Base-by-base conservation (phyloP, 176 grass and related monocot species). In the Eremochloa ophiuroides region DNA sequence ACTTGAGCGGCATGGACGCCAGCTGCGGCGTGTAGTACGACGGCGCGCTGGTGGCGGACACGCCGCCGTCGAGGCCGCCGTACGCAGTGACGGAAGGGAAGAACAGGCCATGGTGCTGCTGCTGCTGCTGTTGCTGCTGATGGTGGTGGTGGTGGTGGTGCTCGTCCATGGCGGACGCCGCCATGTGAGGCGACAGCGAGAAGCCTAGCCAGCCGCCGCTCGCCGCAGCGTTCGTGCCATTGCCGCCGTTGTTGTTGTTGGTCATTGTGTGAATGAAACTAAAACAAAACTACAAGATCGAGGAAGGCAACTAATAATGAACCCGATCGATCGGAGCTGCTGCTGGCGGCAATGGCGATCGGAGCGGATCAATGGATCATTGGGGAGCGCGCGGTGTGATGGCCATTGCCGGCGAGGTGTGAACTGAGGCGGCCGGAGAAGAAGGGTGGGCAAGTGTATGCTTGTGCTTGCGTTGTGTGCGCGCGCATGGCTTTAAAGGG, bases 1-100 rank as follows among this genome's bases (percentile, higher is more conserved):
- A 99, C 69, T 95, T 95, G 82, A 99, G 91, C 15, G 96, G 96
- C 88, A 99, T 99, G 82, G 96, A 95, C 33, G 93, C 88, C 47
- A 99, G 78, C 87, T 99, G 96, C 43, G 96, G 78, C 64, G 78
- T 39, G 78, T 80, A 99, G 85, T 96, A 95, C 80, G 88, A 81
- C 77, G 89, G 74, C 31, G 38, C 66, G 66, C 28, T 53, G 56
- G 22, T 58, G 66, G 68, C 84, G n/a, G n/a, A n/a, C 39, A 76
- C 69, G 3, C 63, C 81, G 58, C 26, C 38, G 28, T 12, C 79
- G 39, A 86, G 59, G 23, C 79, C 80, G 5, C 28, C 43, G 5
- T 64, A 27, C 10, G 76, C 31, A 14, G 34, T 70, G 69, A 85
- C 76, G 20, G 82, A 78, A 48, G 87, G 82, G 83, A 80, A 94